Evolutionary conservation across 257 asterid species (phyloP).

Genomic region (Gentiana dahurica): DNA sequence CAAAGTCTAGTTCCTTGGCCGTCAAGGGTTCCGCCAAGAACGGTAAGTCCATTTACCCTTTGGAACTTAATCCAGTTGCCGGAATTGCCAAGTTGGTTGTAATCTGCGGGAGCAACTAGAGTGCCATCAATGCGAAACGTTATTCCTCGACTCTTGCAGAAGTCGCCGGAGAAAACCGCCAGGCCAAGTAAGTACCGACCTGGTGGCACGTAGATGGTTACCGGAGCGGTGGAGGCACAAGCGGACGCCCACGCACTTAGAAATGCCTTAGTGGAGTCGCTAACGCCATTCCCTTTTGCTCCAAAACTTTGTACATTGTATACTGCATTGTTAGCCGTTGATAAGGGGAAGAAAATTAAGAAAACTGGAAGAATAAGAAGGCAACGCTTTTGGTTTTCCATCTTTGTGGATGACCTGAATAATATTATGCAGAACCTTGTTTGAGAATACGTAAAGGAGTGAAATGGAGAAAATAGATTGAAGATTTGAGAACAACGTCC

Average conservation of each 20-base stretch:
- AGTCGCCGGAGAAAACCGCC: constrained; percentile 17
- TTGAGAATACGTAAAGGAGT: too few relatives aligned
- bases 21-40: constrained; percentile 46
- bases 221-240: constrained; percentile 11
- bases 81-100: too few relatives aligned
- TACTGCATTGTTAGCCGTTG: neutral
- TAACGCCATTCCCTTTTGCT: constrained; percentile 8
- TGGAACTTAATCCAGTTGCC: too few relatives aligned
- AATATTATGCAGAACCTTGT: too few relatives aligned
- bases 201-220: constrained; percentile 18
- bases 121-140: constrained; percentile 40
- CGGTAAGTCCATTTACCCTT: constrained; percentile 27
- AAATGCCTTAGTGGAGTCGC: constrained; percentile 14
- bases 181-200: constrained; percentile 14
- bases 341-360: neutral
- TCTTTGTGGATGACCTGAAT: too few relatives aligned
- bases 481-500: too few relatives aligned
- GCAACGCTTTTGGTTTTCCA: too few relatives aligned
- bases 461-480: too few relatives aligned
- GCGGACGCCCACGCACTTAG: constrained; percentile 23
- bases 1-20: constrained; percentile 46
- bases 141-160: constrained; percentile 29
- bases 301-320: constrained; percentile 20
- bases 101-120: constrained; percentile 1
- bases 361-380: too few relatives aligned